phyloP scores from a whole-genome alignment of 441 rosid species.

The Pelargonium myrrhifolium region DNA sequence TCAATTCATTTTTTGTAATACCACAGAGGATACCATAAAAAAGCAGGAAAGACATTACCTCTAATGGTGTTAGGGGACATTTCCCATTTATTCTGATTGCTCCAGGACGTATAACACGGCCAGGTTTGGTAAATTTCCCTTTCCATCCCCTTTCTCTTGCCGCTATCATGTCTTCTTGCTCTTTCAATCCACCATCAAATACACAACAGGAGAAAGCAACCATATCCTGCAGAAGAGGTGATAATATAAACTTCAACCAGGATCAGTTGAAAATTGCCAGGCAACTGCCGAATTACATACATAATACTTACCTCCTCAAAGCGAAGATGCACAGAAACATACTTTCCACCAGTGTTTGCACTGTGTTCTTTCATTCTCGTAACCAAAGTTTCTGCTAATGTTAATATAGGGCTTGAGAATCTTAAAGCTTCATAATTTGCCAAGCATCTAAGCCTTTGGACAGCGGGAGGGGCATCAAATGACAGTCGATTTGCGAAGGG shows the following conservation, averaged over 20 bases:
- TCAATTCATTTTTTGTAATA: background rate
- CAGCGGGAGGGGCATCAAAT: constrained; percentile 87
- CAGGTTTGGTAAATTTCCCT: constrained; percentile 97
- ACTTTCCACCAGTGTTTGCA: constrained; percentile 64
- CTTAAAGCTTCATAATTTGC: constrained; percentile 88
- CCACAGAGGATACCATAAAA: background rate
- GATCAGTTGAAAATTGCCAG: constrained; percentile 7
- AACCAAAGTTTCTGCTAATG: constrained; percentile 71
- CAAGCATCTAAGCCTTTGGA: constrained; percentile 90
- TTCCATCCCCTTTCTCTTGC: constrained; percentile 99
- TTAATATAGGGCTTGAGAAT: constrained; percentile 69
- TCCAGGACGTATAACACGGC: constrained; percentile 97
- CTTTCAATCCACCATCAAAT: constrained; percentile 91
- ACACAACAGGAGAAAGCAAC: constrained; percentile 99
- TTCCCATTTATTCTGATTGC: constrained; percentile 92
- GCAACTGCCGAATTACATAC: no score
- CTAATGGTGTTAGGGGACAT: constrained; percentile 96
- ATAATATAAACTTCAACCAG: constrained; percentile 12
- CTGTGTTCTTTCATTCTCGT: constrained; percentile 91
- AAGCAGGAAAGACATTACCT: constrained; percentile 41
- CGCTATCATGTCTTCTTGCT: constrained; percentile 76
- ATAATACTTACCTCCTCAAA: constrained; percentile 43
- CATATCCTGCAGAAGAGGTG: constrained; percentile 69
- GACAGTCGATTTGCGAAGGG: constrained; percentile 99
- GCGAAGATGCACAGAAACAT: constrained; percentile 95